These are phyloP conservation scores for Cordyceps cicadae DNA, from an alignment of 2,329 filamentous ascomycete species.

Conservation along the genomic window DNA sequence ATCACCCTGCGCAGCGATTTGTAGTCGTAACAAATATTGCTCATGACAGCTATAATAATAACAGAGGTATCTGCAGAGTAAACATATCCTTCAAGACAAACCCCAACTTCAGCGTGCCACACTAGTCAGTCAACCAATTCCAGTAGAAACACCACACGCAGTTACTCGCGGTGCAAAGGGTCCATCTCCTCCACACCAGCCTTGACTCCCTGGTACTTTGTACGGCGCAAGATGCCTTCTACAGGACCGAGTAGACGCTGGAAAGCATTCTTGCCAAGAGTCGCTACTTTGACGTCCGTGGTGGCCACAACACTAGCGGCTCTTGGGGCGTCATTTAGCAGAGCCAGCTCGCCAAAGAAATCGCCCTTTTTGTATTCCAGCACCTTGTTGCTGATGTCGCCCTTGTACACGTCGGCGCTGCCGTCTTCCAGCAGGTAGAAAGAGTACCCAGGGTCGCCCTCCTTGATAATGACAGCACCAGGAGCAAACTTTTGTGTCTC, in stretches of 20 bases:
- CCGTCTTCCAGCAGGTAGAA: slow-evolving; percentile 89
- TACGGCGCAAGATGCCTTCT: slow-evolving; percentile 87
- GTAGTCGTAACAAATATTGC: slow-evolving; percentile 6
- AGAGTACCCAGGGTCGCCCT: slow-evolving; percentile 83
- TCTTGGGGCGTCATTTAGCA: slow-evolving; percentile 87
- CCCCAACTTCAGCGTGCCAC: background rate
- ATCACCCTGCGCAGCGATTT: background rate
- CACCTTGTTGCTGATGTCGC: slow-evolving; percentile 60
- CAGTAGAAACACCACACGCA: background rate
- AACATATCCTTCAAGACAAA: slow-evolving; percentile 5
- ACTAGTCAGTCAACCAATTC: slow-evolving; percentile 3
- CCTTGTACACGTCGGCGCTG: slow-evolving; percentile 78
- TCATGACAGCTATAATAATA: slow-evolving; percentile 13
- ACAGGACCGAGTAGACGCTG: slow-evolving; percentile 88
- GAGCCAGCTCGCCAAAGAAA: slow-evolving; percentile 91
- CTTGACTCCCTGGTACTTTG: slow-evolving; percentile 51
- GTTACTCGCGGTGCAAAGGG: slow-evolving; percentile 42
- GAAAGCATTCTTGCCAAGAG: slow-evolving; percentile 87
- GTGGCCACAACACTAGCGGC: slow-evolving; percentile 80
- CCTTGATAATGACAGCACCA: slow-evolving; percentile 76
- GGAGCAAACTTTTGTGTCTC: slow-evolving; percentile 80
- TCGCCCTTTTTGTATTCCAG: slow-evolving; percentile 84
- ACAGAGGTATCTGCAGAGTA: slow-evolving; percentile 13
- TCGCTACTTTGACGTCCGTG: slow-evolving; percentile 87
- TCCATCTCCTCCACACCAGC: slow-evolving; percentile 60